A percentile compares a stretch with the other conserved stretches of the same genome.
Evolutionary conservation across 140 eudicot species (phyloP).

Genomic region (Oenanthe javanica): DNA sequence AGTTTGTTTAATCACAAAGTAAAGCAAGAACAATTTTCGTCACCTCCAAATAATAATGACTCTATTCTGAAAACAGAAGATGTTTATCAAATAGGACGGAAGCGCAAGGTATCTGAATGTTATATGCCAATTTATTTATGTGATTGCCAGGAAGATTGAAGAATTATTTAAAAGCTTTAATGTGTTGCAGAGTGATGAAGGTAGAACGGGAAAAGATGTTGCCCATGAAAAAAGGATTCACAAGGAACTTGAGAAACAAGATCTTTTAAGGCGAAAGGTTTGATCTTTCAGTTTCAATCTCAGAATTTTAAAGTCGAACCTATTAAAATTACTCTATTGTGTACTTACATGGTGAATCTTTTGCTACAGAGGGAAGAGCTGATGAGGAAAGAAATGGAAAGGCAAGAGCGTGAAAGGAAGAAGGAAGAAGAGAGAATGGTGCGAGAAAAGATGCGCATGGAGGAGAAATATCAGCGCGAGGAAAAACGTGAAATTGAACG

Average conservation of each 20-base stretch:
- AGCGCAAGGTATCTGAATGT: constrained; percentile 62
- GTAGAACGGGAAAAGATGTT: constrained; percentile 48
- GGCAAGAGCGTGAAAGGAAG: constrained; percentile 84
- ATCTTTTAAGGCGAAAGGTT: constrained; percentile 79
- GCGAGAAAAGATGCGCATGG: constrained; percentile 81
- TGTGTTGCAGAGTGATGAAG: constrained; percentile 65
- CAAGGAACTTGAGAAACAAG: constrained; percentile 81
- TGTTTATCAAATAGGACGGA: constrained; percentile 54
- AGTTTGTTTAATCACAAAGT: constrained; percentile 27
- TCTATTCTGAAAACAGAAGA: constrained; percentile 41
- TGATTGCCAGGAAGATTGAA: neutral
- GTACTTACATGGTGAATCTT: neutral
- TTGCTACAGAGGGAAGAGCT: constrained; percentile 71
- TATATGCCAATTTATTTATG: neutral
- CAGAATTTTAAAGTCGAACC: neutral
- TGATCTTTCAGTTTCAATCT: neutral
- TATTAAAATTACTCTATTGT: neutral
- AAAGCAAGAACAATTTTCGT: constrained; percentile 35
- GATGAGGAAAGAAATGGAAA: constrained; percentile 84
- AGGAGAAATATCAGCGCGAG: constrained; percentile 85
- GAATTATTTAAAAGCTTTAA: constrained; percentile 6
- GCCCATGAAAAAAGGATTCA: constrained; percentile 70
- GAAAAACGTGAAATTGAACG: constrained; percentile 82
- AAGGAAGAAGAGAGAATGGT: constrained; percentile 79
- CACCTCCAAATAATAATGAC: constrained; percentile 46